Evolutionary conservation across 1,139 yeast species (phyloP).

Genomic region (Hanseniaspora gamundiae): DNA sequence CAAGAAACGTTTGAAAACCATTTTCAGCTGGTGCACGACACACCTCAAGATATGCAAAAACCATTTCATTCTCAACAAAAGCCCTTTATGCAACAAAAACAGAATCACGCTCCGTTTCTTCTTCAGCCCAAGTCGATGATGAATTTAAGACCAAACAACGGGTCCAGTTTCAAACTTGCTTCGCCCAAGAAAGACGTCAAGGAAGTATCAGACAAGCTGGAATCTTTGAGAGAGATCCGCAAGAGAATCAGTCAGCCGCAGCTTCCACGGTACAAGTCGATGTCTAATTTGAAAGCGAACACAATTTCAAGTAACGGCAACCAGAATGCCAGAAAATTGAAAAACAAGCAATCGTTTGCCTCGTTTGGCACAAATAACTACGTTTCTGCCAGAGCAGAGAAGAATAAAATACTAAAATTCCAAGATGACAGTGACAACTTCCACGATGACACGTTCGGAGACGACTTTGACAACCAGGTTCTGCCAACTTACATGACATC

Average conservation of each 20-base stretch:
- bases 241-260: neutral
- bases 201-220: neutral
- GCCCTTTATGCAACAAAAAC: neutral
- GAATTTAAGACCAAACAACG: constrained; percentile 13
- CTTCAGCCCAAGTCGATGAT: constrained; percentile 21
- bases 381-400: neutral
- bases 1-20: neutral
- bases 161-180: neutral
- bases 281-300: neutral
- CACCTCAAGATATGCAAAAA: constrained; percentile 1
- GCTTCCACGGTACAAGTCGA: neutral
- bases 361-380: neutral
- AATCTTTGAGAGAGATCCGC: neutral
- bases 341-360: neutral
- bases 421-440: neutral
- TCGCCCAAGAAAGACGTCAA: neutral
- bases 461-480: neutral
- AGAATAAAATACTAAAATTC: neutral
- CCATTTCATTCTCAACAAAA: neutral
- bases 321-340: neutral
- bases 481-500: neutral
- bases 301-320: neutral
- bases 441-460: neutral
- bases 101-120: neutral
- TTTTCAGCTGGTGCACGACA: constrained; percentile 2